Evolutionary conservation across 176 grass and related monocot species (phyloP), one percentile per base, ranked within the genome.

Genomic region (Elaeis guineensis): DNA sequence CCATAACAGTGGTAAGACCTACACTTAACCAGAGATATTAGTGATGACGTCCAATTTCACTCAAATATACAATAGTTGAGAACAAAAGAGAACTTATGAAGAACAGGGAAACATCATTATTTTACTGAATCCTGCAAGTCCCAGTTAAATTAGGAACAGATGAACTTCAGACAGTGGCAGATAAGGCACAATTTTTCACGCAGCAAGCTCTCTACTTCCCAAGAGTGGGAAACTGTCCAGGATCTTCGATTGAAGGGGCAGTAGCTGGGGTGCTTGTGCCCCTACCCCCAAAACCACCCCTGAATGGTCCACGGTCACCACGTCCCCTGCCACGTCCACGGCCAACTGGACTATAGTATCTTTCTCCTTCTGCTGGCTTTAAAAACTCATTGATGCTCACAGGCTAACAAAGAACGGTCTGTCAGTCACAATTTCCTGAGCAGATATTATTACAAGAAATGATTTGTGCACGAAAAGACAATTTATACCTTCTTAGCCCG

Each of bases 311-410:
- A 58, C 76, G 82, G 16, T 77, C 73, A 6, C 79, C 76, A 16
- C 80, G 80, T 3, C 77, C 86, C 48, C 77, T 83, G 25, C 83
- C 82, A 25, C 86, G 86, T 0, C 86, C 86, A 16, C 83, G 89
- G 16, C 75, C 59, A 25, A 68, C 58, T 23, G 79, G 60, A 55
- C 72, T 66, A 39, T 81, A 87, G 64, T 69, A 81, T 19, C 70
- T 75, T 64, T 75, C 79, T 48, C 88, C 89, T 65, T 81, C 77
- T 7, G 74, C 80, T 8, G 89, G 83, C 63, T 93, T 93, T 63
- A 93, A 62, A 39, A 93, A 93, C 29, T 93, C 89, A 44, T 93
- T 93, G 69, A 84, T 93, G 77, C 74, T 93, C 29, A 93, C 57
- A 29, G 73, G 75, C 89, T 93, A 66, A 16, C 12, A 59, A 65